These are phyloP conservation scores for Neoscytalidium dimidiatum DNA, from an alignment of 2,329 filamentous ascomycete species.

Conservation along the genomic window DNA sequence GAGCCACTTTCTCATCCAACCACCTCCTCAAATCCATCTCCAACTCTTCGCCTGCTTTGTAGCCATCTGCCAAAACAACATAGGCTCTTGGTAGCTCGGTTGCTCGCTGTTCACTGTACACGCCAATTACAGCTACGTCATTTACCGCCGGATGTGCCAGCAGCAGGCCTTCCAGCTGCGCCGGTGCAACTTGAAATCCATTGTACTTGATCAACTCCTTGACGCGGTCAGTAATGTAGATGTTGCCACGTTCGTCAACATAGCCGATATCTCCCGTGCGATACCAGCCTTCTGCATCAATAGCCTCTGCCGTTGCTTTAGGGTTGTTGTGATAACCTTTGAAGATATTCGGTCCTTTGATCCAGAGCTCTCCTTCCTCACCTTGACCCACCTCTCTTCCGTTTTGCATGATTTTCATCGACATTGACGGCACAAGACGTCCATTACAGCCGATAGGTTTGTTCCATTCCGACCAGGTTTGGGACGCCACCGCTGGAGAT, in stretches of 20 bases:
- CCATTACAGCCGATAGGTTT: slow-evolving; percentile 73
- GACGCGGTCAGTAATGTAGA: slow-evolving; percentile 84
- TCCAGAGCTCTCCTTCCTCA: slow-evolving; percentile 47
- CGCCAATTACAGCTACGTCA: slow-evolving; percentile 76
- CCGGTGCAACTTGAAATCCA: slow-evolving; percentile 80
- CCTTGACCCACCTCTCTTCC: slow-evolving; percentile 28
- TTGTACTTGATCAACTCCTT: slow-evolving; percentile 60
- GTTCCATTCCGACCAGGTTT: slow-evolving; percentile 66
- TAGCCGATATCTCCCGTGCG: slow-evolving; percentile 89
- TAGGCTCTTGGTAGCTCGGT: slow-evolving; percentile 50
- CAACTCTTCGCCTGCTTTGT: slow-evolving; percentile 51
- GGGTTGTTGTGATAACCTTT: slow-evolving; percentile 70
- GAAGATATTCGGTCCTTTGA: slow-evolving; percentile 74
- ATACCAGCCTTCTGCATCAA: slow-evolving; percentile 94
- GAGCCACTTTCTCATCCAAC: slow-evolving; percentile 42
- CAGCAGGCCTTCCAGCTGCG: slow-evolving; percentile 78
- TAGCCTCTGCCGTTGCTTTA: slow-evolving; percentile 65
- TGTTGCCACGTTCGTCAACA: slow-evolving; percentile 80
- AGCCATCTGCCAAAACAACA: slow-evolving; percentile 44
- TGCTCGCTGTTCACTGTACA: slow-evolving; percentile 58
- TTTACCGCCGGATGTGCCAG: slow-evolving; percentile 72
- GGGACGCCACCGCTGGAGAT: slow-evolving; percentile 70
- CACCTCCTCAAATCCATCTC: slow-evolving; percentile 53
- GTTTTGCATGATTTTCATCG: slow-evolving; percentile 58
- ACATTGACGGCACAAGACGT: slow-evolving; percentile 66